Base-by-base conservation (phyloP, 169 alveolate species). In the Cryptosporidium sp. region DNA sequence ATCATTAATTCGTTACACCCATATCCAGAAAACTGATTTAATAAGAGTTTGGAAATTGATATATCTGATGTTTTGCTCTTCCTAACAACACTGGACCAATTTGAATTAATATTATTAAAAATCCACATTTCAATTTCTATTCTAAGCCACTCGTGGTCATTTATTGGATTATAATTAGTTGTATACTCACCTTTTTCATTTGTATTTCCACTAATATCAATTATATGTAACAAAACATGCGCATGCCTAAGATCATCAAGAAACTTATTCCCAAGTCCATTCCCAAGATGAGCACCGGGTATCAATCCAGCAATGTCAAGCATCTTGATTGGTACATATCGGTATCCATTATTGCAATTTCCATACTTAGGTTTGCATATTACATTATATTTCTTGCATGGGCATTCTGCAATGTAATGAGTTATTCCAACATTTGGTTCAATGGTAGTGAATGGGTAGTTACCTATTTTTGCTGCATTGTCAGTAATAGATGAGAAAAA, bases 131-230 rank as follows among this genome's bases (percentile, higher is more conserved):
- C 93, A 29, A 94, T 91, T 62, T 94, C 96, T 61, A 70, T 86
- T 56, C 87, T 58, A 44, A 94, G 92, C 96, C 96, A 94, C 72
- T 62, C 91, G 69, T 94, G 96, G 73, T 94, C 96, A 18, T 91
- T 84, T 29, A 93, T 91, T 6, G 96, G 95, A 67, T 94, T 92
- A 69, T 94, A 94, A 23, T 94, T 94, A 26, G 85, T 62, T 0
- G 96, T 94, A 16, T 91, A 72, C 61, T 94, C 96, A 0, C 96
- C 96, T 92, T 92, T 94, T 84, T 94, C 96, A 68, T 94, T 94
- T 4, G 96, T 94, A 8, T 91, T 91, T 21, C 96, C 96, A 18
- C 95, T 92, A 42, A 92, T 71, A 75, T 92, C 94, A 35, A 92
- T 75, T 35, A 92, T 75, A 62, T 92, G 94, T 52, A 92, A 18